Conservation (phyloP, 768 basidiomycete species). For the Antrodiella citrinella region DNA sequence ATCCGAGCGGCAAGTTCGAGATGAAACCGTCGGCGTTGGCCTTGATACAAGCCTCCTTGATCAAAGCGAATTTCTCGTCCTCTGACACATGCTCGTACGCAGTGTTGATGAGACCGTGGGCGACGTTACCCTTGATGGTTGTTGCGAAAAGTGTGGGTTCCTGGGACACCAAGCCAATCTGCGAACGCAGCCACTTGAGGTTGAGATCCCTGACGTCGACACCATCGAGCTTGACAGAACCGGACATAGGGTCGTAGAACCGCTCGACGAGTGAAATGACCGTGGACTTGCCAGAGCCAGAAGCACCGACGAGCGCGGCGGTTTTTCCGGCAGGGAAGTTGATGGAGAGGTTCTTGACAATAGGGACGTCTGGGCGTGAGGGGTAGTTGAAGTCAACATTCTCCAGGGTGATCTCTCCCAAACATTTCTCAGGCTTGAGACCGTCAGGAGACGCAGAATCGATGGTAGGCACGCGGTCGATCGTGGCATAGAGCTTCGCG, state of each 20-base stretch:
- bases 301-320: slow-evolving; percentile 32
- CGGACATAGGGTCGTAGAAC: slow-evolving; percentile 43
- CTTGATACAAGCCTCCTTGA: slow-evolving; percentile 41
- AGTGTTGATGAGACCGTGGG: slow-evolving; percentile 41
- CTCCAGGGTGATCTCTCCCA: slow-evolving; percentile 67
- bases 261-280: slow-evolving; percentile 40
- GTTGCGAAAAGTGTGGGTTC: slow-evolving; percentile 43
- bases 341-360: slow-evolving; percentile 63
- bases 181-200: slow-evolving; percentile 40
- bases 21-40: slow-evolving; percentile 48
- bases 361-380: slow-evolving; percentile 67
- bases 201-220: slow-evolving; percentile 36
- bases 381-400: slow-evolving; percentile 81
- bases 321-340: slow-evolving; percentile 49
- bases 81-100: slow-evolving; percentile 29
- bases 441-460: slow-evolving; percentile 70
- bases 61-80: slow-evolving; percentile 35
- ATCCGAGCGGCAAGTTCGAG: slow-evolving; percentile 37
- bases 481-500: slow-evolving; percentile 86
- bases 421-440: slow-evolving; percentile 53
- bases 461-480: slow-evolving; percentile 82
- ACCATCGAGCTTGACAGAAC: slow-evolving; percentile 37
- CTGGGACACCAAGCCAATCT: slow-evolving; percentile 45
- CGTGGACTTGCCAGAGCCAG: slow-evolving; percentile 32
- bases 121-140: slow-evolving; percentile 38